Base-by-base conservation (phyloP, 768 basidiomycete species). In the Lepiota subincarnata region DNA sequence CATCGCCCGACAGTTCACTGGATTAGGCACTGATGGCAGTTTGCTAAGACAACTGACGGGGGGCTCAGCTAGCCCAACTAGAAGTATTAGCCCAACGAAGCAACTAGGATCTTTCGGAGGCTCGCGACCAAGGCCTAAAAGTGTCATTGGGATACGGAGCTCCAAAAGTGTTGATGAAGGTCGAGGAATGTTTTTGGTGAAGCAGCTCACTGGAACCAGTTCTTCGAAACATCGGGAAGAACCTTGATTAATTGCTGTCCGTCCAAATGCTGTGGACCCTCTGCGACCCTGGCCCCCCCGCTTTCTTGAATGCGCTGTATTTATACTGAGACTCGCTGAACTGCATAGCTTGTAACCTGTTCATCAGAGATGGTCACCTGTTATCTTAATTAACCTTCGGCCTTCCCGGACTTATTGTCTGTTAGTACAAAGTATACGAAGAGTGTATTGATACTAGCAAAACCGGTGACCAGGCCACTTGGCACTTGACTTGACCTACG, bases 61-160 rank as follows among this genome's bases (percentile, higher is more conserved):
- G 12, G 84, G 84, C 4, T 79, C 83, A 2, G 58, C 82, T 56
- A 86, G 82, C 60, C 84, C 86, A 2, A 84, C 83, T 1, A 76
- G 86, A 55, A 87, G 87, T 62, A 73, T 87, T 31, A 89, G 87
- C 56, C 87, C 90, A 11, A 89, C 86, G 31, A 91, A 89, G 64
- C 82, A 84, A 59, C 55, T 85, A 47, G 78, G 76, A 34, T 70
- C 59, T 44, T 60, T 58, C n/a, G 66, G 66, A 13, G 71, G 73
- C 6, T 64, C 70, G 16, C 73, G 82, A 39, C 81, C 87, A 7
- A 71, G 90, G 50, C 89, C 90, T 10, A 89, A 86, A 74, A 89
- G 87, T 61, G 85, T 88, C 20, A 81, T 86, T 52, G 87, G 87
- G 12, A 81, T 86, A 68, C 74, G 87, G 59, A 77, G 70, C 53